A percentile compares a stretch with the other conserved stretches of the same genome.
Conservation (phyloP, 2,329 filamentous ascomycete genomes). For the Cordyceps fumosorosea region DNA sequence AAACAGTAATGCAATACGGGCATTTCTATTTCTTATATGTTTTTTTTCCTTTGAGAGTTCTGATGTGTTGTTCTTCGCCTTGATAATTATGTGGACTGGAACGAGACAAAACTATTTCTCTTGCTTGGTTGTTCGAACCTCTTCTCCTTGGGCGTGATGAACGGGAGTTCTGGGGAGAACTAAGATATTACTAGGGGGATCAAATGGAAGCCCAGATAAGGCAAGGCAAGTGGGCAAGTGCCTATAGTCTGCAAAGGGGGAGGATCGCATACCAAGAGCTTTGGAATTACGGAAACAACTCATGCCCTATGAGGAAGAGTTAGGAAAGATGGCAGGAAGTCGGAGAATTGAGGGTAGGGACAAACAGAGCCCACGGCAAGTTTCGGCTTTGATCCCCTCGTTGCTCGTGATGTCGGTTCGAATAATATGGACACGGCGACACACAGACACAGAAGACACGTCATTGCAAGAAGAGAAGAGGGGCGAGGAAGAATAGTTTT, state of each 20-base stretch:
- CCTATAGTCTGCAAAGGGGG: neutral
- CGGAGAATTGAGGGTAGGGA: neutral
- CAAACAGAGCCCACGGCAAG: neutral
- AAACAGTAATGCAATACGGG: neutral
- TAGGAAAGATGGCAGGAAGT: neutral
- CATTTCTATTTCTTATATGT: neutral
- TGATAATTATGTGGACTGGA: constrained; percentile 8
- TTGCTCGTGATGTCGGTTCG: neutral
- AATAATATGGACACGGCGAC: neutral
- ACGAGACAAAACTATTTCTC: constrained; percentile 8
- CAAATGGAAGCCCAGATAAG: neutral
- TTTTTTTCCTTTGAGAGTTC: neutral
- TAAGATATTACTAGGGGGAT: neutral
- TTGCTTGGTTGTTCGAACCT: neutral
- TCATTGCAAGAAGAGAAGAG: constrained; percentile 8
- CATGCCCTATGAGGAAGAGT: neutral
- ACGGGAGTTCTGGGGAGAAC: neutral
- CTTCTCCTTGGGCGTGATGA: neutral
- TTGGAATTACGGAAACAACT: neutral
- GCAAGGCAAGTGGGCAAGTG: constrained; percentile 3
- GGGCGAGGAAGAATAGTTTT: constrained; percentile 11
- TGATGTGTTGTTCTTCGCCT: constrained; percentile 6
- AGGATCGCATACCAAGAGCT: neutral
- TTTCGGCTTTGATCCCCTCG: neutral
- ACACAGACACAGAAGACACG: neutral